Base-by-base conservation (phyloP, 148 eudicot species). In the Chenopodium suecicum region DNA sequence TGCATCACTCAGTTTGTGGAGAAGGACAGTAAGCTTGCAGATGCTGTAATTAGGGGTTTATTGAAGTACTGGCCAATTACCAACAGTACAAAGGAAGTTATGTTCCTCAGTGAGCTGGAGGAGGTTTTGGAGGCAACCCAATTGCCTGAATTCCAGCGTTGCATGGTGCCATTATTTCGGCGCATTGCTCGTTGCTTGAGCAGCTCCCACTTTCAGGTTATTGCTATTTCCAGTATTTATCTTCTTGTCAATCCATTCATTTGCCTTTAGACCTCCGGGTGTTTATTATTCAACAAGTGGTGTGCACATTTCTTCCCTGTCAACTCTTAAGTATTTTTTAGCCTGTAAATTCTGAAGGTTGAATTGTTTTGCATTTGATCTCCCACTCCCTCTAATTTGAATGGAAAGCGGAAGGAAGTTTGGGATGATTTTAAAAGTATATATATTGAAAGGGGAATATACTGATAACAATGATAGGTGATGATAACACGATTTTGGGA, bases 191-290 rank as follows among this genome's bases (percentile, higher is more conserved):
- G 86, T 78, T 94, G 98, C 81, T 77, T 94, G 86, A 92, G 91
- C 89, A 92, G 98, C 86, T 90, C 92, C 68, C 98, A 93, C 84
- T 94, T 94, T 88, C 98, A 94, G 97, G 98, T 94, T 69, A 81
- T 77, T 86, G 65, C 78, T 78, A 31, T 47, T 37, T 52, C 37
- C 63, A 41, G 23, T 48, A 37, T 75, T 52, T 44, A 50, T 25
- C 20, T 48, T 23, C 47, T 31, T 67, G 56, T 52, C 37, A 62
- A 60, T 46, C 27, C 60, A 66, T n/a, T 62, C 10, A 22, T 0
- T 34, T 71, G 14, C 16, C 11, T 11, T 1, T 69, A 2, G 34
- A 2, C 41, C 12, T 50, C 7, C 48, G 74, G 66, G 4, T 50
- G 13, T 7, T 37, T 7, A 2, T 70, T 19, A 3, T 70, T 70